Evolutionary conservation across 768 basidiomycete genomes (phyloP).

Genomic region (Russula olivacea): DNA sequence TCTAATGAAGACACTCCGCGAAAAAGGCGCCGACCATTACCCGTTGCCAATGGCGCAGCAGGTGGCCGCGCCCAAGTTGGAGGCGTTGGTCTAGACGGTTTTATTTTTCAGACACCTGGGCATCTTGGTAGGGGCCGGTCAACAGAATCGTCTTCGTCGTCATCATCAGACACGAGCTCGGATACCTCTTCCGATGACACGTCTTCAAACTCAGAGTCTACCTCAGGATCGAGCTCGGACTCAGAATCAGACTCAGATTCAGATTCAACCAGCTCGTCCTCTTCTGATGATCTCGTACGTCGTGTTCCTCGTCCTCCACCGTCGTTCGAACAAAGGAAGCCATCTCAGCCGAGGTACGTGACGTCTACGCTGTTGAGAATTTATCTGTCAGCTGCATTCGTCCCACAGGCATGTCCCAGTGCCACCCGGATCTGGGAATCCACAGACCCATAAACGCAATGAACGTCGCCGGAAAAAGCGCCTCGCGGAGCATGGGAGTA

Average conservation of each 20-base stretch:
- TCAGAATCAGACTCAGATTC: slow-evolving; percentile 25
- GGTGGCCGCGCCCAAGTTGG: not conserved
- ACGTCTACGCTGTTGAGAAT: too few species aligned
- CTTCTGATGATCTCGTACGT: slow-evolving; percentile 13
- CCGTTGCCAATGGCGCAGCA: not conserved
- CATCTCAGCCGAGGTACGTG: slow-evolving; percentile 11
- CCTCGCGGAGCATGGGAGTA: slow-evolving; percentile 30
- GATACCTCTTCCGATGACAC: slow-evolving; percentile 22
- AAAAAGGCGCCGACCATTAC: slow-evolving; percentile 11
- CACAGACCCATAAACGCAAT: slow-evolving; percentile 52
- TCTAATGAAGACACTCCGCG: not conserved
- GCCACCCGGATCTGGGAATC: slow-evolving; percentile 57
- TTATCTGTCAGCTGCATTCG: not conserved
- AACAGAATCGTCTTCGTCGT: slow-evolving; percentile 3
- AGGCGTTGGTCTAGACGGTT: not conserved
- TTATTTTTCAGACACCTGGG: not conserved
- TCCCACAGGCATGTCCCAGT: slow-evolving; percentile 30
- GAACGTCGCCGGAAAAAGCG: slow-evolving; percentile 48
- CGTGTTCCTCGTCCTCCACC: not conserved
- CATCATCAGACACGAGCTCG: slow-evolving; percentile 9
- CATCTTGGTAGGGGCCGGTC: not conserved
- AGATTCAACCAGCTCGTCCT: slow-evolving; percentile 27
- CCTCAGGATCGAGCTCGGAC: slow-evolving; percentile 26
- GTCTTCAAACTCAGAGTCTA: slow-evolving; percentile 25
- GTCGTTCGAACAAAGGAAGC: not conserved